phyloP scores from a whole-genome alignment of 768 basidiomycete genomes.

The Hygrocybe punicea region DNA sequence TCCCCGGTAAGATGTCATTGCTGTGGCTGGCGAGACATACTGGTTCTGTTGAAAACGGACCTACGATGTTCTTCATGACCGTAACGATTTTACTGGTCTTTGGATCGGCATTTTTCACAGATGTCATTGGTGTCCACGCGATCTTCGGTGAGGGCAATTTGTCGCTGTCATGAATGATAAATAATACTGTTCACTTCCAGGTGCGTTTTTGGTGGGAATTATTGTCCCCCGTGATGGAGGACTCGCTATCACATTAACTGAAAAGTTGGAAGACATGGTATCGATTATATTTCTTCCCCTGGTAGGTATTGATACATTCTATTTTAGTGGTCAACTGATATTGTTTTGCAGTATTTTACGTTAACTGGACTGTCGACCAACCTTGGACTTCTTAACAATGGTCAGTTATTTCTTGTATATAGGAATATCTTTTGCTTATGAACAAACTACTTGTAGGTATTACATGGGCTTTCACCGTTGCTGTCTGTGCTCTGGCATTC shows the following conservation, averaged over 20 bases:
- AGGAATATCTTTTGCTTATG: background rate
- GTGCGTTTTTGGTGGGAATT: constrained; percentile 77
- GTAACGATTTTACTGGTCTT: constrained; percentile 76
- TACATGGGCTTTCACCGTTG: constrained; percentile 86
- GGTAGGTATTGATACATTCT: constrained; percentile 38
- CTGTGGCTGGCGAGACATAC: constrained; percentile 72
- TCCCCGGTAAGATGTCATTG: constrained; percentile 60
- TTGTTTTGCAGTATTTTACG: constrained; percentile 74
- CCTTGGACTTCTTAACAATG: constrained; percentile 76
- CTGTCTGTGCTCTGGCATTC: constrained; percentile 77
- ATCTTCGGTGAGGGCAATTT: constrained; percentile 63
- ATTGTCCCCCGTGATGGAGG: constrained; percentile 86
- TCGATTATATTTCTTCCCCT: constrained; percentile 85
- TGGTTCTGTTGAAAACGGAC: constrained; percentile 78
- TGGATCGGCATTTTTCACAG: constrained; percentile 88
- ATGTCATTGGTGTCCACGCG: constrained; percentile 86
- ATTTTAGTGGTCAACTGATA: background rate
- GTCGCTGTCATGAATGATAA: background rate
- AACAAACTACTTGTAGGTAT: constrained; percentile 41
- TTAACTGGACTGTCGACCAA: constrained; percentile 88
- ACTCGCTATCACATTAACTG: constrained; percentile 81
- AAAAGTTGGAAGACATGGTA: constrained; percentile 96
- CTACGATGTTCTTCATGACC: constrained; percentile 88
- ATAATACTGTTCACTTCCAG: constrained; percentile 29
- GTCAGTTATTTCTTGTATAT: constrained; percentile 30